Percentiles rank a stretch among this genome's conserved stretches.
Conservation (phyloP, 78 protist genomes). For the Dictyostelium discoideum region dicty_2.7 NC_007091.3:408001-408500, state of each 20-base stretch:
- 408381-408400: constrained; percentile 64
- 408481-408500: constrained; percentile 85
- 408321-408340: constrained; percentile 35
- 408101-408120: neutral
- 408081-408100: too few species aligned
- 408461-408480: constrained; percentile 74
- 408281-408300: constrained; percentile 56
- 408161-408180: neutral
- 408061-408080: too few species aligned
- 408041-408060: neutral
- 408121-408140: neutral
- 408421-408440: constrained; percentile 77
- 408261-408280: constrained; percentile 63
- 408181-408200: neutral
- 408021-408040: neutral
- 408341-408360: constrained; percentile 34
- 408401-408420: constrained; percentile 68
- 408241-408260: constrained; percentile 66
- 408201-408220: neutral
- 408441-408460: constrained; percentile 52
- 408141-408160: neutral
- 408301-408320: constrained; percentile 26
- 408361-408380: constrained; percentile 80
- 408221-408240: constrained; percentile 10
- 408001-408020: neutral